Conservation (phyloP, 176 grass and related monocot species). For the Musa beccarii region DNA sequence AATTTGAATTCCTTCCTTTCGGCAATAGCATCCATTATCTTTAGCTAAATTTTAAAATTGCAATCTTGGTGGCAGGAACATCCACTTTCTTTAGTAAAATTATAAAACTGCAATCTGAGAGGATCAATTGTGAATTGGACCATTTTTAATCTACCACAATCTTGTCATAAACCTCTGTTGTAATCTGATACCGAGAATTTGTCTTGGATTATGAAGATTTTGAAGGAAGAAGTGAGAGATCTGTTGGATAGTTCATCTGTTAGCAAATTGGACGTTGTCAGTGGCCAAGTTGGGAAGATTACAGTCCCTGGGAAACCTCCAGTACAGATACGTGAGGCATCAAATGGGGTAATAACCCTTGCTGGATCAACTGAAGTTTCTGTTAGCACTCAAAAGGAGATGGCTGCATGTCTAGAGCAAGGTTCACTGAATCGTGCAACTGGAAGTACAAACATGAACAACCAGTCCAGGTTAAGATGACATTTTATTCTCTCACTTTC, state of each 20-base stretch:
- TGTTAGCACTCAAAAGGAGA: slow-evolving; percentile 82
- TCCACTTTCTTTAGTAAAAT: not conserved
- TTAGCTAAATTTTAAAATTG: not conserved
- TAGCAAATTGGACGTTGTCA: slow-evolving; percentile 58
- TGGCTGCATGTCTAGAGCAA: slow-evolving; percentile 78
- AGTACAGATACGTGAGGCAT: slow-evolving; percentile 92
- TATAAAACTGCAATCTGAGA: not conserved
- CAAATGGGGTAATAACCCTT: slow-evolving; percentile 92
- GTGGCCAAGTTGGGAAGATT: slow-evolving; percentile 46
- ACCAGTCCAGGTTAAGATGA: slow-evolving; percentile 72
- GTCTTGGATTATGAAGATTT: slow-evolving; percentile 41
- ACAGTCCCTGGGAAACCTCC: slow-evolving; percentile 65
- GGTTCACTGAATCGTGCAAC: slow-evolving; percentile 76
- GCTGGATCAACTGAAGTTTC: slow-evolving; percentile 82
- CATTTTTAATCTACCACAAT: not conserved
- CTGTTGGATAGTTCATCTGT: slow-evolving; percentile 49
- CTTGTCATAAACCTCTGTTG: not conserved
- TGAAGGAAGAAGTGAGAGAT: slow-evolving; percentile 99
- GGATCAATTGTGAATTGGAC: not conserved
- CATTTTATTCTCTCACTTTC: not conserved
- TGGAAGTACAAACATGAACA: slow-evolving; percentile 41
- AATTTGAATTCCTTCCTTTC: not conserved
- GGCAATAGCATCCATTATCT: not conserved
- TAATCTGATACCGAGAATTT: not conserved
- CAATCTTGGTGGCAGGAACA: not conserved